These are phyloP conservation scores for Herpetomonas samuelpessoai DNA, from an alignment of 208 protist species.

Conservation along the genomic window DNA sequence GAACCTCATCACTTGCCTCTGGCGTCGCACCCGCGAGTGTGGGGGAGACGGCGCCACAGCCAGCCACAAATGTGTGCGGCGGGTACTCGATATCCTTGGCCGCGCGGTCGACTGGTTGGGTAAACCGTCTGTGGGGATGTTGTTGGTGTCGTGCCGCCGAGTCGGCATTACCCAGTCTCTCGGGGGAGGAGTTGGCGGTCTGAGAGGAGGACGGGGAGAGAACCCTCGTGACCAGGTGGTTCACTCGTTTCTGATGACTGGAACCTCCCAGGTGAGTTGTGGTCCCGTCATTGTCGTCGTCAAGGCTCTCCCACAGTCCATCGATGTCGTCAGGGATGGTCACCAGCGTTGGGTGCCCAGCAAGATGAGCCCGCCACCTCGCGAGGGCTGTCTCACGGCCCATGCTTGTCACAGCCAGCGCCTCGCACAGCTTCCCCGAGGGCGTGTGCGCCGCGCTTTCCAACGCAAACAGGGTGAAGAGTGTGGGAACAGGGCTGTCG, in stretches of 20 bases:
- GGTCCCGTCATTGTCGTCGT: no score
- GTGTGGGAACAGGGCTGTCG: slow-evolving; percentile 33
- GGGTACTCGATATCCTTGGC: slow-evolving; percentile 2
- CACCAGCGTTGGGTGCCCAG: neutral
- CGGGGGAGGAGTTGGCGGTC: neutral
- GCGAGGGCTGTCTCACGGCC: slow-evolving; percentile 2
- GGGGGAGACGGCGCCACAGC: neutral
- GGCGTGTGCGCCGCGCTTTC: slow-evolving; percentile 28
- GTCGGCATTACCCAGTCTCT: neutral
- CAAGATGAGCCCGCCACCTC: neutral
- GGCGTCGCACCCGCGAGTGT: no score
- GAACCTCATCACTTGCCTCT: no score
- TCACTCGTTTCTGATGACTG: neutral
- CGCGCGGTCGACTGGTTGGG: neutral
- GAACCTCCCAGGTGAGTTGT: no score
- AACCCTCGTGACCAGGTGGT: neutral
- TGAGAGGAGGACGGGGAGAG: neutral
- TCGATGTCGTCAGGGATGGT: no score
- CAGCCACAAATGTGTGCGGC: neutral
- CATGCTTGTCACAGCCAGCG: slow-evolving; percentile 9
- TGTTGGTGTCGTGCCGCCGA: no score
- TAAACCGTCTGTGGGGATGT: no score
- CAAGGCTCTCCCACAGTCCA: no score
- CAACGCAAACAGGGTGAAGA: slow-evolving; percentile 38
- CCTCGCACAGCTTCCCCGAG: slow-evolving; percentile 15